These are phyloP conservation scores for Suillus subluteus DNA, from an alignment of 768 basidiomycete genomes.

Conservation along the genomic window DNA sequence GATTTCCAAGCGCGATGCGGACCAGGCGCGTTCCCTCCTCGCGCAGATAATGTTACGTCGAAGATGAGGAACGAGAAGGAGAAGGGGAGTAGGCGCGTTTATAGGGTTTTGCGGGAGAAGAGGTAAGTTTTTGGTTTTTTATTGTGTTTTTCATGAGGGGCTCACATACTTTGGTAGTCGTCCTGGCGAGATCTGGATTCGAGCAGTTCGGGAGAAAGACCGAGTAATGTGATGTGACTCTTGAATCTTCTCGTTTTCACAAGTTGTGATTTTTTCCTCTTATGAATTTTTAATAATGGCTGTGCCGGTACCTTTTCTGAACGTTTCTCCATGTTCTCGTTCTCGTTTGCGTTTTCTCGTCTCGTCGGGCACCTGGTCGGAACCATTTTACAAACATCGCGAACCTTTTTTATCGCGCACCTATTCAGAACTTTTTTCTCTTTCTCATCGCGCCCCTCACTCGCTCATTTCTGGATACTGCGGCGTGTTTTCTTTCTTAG, in stretches of 20 bases:
- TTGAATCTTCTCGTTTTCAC: neutral
- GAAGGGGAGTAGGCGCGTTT: constrained; percentile 57
- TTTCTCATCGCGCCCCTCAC: neutral
- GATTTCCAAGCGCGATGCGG: constrained; percentile 80
- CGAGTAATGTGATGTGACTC: constrained; percentile 45
- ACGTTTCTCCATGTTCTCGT: neutral
- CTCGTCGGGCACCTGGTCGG: constrained; percentile 6
- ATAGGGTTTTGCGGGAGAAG: constrained; percentile 75
- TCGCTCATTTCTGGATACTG: neutral
- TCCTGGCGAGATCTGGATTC: constrained; percentile 74
- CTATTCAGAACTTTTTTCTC: neutral
- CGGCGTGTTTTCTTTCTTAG: neutral
- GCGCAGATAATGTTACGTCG: constrained; percentile 43
- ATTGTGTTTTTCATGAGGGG: neutral
- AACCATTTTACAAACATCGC: neutral
- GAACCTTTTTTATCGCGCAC: neutral
- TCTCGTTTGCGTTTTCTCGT: neutral
- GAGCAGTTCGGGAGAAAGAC: constrained; percentile 70
- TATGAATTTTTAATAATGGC: constrained; percentile 7
- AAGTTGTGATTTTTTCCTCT: neutral
- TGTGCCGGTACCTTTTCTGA: neutral
- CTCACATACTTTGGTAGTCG: constrained; percentile 45
- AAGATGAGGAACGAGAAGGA: constrained; percentile 41
- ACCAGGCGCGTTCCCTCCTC: constrained; percentile 64
- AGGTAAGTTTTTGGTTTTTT: constrained; percentile 49